Evolutionary conservation across 179 eudicot genomes (phyloP).

Genomic region (Camellia oleifera): DNA sequence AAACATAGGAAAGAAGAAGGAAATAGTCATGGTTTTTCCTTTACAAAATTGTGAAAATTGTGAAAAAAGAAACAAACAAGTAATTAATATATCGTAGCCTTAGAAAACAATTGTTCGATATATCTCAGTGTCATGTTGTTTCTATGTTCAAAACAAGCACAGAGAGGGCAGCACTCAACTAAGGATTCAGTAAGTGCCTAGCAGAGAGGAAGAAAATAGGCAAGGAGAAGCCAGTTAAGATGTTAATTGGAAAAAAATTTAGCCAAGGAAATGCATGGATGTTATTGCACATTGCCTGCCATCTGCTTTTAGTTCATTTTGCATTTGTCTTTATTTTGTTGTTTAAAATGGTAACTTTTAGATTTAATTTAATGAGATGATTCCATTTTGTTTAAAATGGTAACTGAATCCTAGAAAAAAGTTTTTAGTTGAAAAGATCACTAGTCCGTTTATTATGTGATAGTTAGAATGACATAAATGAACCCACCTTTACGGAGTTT

Average conservation of each 20-base stretch:
- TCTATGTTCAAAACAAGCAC: background rate
- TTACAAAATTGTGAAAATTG: background rate
- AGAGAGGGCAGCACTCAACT: background rate
- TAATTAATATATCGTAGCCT: too few relatives aligned
- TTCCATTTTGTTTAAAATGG: background rate
- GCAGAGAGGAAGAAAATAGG: background rate
- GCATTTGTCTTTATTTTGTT: background rate
- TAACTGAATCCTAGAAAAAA: background rate
- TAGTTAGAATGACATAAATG: background rate
- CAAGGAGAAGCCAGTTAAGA: background rate
- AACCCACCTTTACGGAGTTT: constrained; percentile 55
- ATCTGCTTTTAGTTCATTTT: background rate
- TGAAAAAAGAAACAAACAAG: background rate
- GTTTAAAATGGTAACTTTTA: background rate
- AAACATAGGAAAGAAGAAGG: background rate
- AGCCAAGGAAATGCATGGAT: constrained; percentile 5
- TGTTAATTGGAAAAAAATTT: background rate
- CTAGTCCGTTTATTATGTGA: background rate
- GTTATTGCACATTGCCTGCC: background rate
- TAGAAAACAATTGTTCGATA: background rate
- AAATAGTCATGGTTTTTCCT: background rate
- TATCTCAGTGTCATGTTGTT: background rate
- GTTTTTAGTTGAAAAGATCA: background rate
- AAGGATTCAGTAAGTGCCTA: background rate
- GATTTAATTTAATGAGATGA: too few relatives aligned